Evolutionary conservation across 345 rosid genomes (phyloP).

Genomic region (Geranium rotundifolium): DNA sequence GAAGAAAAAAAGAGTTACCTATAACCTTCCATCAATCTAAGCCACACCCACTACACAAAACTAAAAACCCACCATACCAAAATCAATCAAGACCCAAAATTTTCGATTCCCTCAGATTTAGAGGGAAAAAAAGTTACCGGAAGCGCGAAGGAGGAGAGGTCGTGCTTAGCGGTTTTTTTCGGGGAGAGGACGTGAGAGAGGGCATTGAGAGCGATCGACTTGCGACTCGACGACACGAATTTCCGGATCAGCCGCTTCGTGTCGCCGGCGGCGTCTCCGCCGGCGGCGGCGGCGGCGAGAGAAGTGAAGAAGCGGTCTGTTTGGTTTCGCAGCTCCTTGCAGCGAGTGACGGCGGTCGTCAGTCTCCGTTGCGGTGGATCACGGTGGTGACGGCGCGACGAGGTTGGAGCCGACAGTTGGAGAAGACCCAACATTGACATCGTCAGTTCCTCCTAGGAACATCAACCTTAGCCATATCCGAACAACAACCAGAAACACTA

Average conservation of each 20-base stretch:
- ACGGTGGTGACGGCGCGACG: not conserved
- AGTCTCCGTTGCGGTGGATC: conserved; percentile 8
- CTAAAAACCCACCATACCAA: too few relatives aligned
- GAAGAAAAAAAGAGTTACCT: too few relatives aligned
- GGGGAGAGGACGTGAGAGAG: conserved; percentile 71
- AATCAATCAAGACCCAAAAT: too few relatives aligned
- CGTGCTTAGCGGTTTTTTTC: conserved; percentile 23
- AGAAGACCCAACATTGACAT: not conserved
- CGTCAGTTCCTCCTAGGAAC: too few relatives aligned
- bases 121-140: conserved; percentile 48
- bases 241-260: conserved; percentile 51
- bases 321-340: conserved; percentile 38
- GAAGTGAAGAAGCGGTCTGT: conserved; percentile 44
- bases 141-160: conserved; percentile 48
- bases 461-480: too few relatives aligned
- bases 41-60: too few relatives aligned
- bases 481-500: too few relatives aligned
- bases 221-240: conserved; percentile 61
- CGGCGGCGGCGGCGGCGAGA: conserved; percentile 23
- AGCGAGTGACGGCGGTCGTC: conserved; percentile 3
- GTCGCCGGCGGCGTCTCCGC: conserved; percentile 36
- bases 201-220: conserved; percentile 55
- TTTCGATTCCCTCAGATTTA: too few relatives aligned
- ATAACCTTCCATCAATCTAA: too few relatives aligned
- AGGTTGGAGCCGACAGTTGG: not conserved